phyloP scores from a whole-genome alignment of 495 filamentous ascomycete species.

The Hypoxylon cercidicola region DNA sequence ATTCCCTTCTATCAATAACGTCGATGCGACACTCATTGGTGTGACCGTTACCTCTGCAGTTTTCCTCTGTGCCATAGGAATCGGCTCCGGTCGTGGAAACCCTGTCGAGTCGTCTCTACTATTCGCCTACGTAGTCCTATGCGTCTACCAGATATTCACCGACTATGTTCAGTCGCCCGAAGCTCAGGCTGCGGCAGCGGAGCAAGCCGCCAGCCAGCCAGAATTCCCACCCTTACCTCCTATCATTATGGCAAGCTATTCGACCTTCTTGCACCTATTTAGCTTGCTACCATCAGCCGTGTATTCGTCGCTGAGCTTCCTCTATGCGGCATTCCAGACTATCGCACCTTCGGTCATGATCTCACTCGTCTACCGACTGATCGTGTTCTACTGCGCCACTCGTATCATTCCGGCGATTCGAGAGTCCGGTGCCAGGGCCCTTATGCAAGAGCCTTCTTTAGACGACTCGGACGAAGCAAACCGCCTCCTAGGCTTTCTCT shows the following conservation, averaged over 20 bases:
- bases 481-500: conserved; percentile 79
- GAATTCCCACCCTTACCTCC: conserved; percentile 95
- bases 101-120: conserved; percentile 94
- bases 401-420: conserved; percentile 94
- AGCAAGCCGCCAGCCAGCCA: conserved; percentile 63
- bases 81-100: conserved; percentile 92
- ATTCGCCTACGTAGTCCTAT: conserved; percentile 96
- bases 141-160: conserved; percentile 99
- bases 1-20: conserved; percentile 91
- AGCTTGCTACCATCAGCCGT: conserved; percentile 84
- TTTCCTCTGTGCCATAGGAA: conserved; percentile 93
- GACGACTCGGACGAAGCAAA: conserved; percentile 87
- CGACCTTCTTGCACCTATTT: conserved; percentile 85
- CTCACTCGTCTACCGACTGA: conserved; percentile 88
- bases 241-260: conserved; percentile 98
- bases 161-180: conserved; percentile 86
- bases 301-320: conserved; percentile 84
- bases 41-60: conserved; percentile 89
- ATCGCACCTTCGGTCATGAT: conserved; percentile 96
- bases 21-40: conserved; percentile 94
- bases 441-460: conserved; percentile 82
- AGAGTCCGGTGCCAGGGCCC: conserved; percentile 81
- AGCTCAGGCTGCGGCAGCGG: conserved; percentile 63
- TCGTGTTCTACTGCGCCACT: conserved; percentile 94
- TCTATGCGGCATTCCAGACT: conserved; percentile 87